These are phyloP conservation scores for Adansonia grandidieri DNA, from an alignment of 441 rosid species.

Conservation along the genomic window DNA sequence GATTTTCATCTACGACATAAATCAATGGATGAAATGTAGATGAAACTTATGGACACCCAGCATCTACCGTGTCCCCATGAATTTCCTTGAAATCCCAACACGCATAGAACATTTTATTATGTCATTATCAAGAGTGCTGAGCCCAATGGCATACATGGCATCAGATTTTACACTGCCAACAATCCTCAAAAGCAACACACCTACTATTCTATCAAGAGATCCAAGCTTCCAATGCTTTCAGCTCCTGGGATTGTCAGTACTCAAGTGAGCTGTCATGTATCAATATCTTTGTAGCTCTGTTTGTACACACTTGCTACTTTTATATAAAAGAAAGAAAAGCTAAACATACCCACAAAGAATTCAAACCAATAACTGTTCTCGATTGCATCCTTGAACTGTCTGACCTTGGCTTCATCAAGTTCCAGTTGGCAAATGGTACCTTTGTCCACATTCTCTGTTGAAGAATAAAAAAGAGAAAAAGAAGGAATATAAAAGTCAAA, in stretches of 20 bases:
- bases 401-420: constrained; percentile 76
- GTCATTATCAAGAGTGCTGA: not conserved
- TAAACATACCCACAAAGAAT: constrained; percentile 89
- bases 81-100: not conserved
- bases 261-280: not conserved
- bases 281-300: not conserved
- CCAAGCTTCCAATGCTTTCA: not conserved
- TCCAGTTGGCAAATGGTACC: constrained; percentile 61
- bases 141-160: not conserved
- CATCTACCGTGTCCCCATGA: not conserved
- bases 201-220: too few relatives aligned
- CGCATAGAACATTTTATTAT: not conserved
- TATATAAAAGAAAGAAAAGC: constrained; percentile 8
- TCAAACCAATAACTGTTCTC: constrained; percentile 95
- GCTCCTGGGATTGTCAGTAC: not conserved
- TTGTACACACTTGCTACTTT: not conserved
- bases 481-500: not conserved
- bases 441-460: constrained; percentile 73
- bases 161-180: constrained; percentile 3
- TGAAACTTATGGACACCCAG: not conserved
- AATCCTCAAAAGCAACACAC: not conserved
- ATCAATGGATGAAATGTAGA: not conserved
- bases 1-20: not conserved
- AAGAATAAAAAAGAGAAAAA: not conserved
- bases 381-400: constrained; percentile 86